phyloP scores from a whole-genome alignment of 495 filamentous ascomycete species.

The Hypoxylon cercidicola region DNA sequence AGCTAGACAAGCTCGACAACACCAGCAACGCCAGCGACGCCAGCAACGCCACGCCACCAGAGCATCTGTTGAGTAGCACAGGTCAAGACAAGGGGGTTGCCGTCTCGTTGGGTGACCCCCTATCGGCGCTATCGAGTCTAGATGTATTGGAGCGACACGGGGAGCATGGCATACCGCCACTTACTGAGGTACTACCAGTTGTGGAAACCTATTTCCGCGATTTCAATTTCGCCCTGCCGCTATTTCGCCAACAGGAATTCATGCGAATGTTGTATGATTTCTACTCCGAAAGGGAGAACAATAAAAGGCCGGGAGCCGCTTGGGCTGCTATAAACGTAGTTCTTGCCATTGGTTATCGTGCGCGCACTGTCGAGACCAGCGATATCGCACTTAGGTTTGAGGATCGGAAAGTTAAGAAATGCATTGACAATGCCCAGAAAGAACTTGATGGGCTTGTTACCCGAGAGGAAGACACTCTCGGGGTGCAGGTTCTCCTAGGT shows the following conservation, averaged over 20 bases:
- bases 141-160: background rate
- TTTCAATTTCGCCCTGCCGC: conserved; percentile 46
- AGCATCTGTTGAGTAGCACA: background rate
- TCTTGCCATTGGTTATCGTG: conserved; percentile 43
- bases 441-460: conserved; percentile 47
- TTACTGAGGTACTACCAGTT: conserved; percentile 41
- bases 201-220: conserved; percentile 45
- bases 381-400: conserved; percentile 32
- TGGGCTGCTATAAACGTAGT: conserved; percentile 48
- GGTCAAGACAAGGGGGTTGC: conserved; percentile 1
- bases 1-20: conserved; percentile 42
- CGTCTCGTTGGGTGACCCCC: background rate
- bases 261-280: conserved; percentile 42
- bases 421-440: conserved; percentile 46
- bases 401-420: conserved; percentile 36
- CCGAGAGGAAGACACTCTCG: conserved; percentile 45
- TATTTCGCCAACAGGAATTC: conserved; percentile 44
- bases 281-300: conserved; percentile 30
- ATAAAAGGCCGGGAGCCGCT: conserved; percentile 29
- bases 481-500: conserved; percentile 46
- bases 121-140: background rate
- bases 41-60: background rate
- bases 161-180: conserved; percentile 33
- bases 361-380: conserved; percentile 21
- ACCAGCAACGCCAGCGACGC: conserved; percentile 1